Percentiles rank a stretch among this genome's conserved stretches.
These are phyloP conservation scores for Epicoccum nigrum DNA, from an alignment of 2,329 filamentous ascomycete genomes.

Conservation along the genomic window DNA sequence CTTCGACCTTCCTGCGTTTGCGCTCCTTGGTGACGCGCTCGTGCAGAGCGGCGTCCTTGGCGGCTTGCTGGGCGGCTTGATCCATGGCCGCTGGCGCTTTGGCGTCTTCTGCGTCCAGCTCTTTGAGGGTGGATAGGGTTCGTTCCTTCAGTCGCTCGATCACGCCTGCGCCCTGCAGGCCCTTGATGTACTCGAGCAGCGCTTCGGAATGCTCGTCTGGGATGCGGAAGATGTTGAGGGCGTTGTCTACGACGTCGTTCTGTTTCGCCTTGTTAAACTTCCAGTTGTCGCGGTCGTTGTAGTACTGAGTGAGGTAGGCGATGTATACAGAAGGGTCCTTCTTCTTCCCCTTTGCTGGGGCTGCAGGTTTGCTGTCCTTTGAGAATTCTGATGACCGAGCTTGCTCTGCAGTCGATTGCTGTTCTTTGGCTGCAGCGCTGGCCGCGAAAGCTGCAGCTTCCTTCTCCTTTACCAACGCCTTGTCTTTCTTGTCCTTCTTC, in stretches of 20 bases:
- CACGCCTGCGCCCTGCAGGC: constrained; percentile 76
- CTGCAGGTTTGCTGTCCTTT: constrained; percentile 4
- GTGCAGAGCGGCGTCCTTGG: constrained; percentile 46
- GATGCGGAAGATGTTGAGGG: constrained; percentile 74
- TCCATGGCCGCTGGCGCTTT: constrained; percentile 43
- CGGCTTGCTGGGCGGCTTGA: constrained; percentile 40
- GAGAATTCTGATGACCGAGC: constrained; percentile 1
- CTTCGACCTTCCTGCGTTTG: constrained; percentile 40
- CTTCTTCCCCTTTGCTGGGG: constrained; percentile 37
- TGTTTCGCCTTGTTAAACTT: constrained; percentile 98
- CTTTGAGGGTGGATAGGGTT: constrained; percentile 66
- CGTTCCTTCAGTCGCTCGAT: constrained; percentile 68
- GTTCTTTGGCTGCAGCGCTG: constrained; percentile 13
- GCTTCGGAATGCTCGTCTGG: constrained; percentile 71
- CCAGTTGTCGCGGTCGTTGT: constrained; percentile 73
- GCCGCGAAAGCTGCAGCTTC: constrained; percentile 17
- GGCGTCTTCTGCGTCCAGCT: constrained; percentile 52
- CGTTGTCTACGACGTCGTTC: constrained; percentile 80
- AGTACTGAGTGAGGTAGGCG: constrained; percentile 78
- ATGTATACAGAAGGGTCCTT: constrained; percentile 69
- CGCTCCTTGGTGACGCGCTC: constrained; percentile 41
- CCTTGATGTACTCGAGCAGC: constrained; percentile 78
- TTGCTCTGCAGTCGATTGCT: background rate
- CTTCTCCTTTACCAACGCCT: constrained; percentile 12
- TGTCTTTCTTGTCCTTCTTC: constrained; percentile 24